Evolutionary conservation across 306 rosid species (phyloP).

Genomic region (Phaseolus lunatus): DNA sequence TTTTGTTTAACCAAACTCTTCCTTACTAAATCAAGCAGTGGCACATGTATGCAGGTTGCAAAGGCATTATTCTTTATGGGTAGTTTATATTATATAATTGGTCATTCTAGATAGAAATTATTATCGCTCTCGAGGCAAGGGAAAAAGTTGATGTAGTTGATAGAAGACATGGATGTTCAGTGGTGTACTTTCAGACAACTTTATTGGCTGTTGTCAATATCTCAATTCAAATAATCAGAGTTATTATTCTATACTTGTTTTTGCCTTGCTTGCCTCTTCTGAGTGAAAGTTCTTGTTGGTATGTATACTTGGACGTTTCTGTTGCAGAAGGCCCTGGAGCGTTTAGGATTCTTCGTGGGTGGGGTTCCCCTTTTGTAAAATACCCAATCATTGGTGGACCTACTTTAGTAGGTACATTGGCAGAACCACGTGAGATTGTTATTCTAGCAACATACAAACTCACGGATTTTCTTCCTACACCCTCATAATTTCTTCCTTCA

Average conservation of each 20-base stretch:
- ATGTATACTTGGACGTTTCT: no score
- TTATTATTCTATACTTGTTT: background rate
- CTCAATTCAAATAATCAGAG: background rate
- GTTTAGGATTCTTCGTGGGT: background rate
- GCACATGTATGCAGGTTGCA: slow-evolving; percentile 21
- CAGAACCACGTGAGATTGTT: background rate
- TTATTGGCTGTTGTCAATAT: background rate
- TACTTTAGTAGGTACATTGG: background rate
- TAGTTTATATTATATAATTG: background rate
- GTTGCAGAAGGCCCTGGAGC: no score
- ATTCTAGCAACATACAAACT: background rate
- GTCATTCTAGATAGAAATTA: background rate
- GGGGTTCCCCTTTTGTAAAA: background rate
- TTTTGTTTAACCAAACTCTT: slow-evolving; percentile 40
- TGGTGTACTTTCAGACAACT: slow-evolving; percentile 4
- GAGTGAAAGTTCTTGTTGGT: background rate
- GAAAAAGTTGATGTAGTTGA: slow-evolving; percentile 29
- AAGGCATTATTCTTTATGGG: slow-evolving; percentile 1
- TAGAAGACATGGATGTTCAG: background rate
- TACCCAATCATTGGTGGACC: background rate
- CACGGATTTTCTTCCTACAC: no score
- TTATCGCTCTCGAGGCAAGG: background rate
- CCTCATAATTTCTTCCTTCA: no score
- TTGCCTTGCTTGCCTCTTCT: background rate
- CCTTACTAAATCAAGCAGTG: slow-evolving; percentile 16